Evolutionary conservation across 257 asterid genomes (phyloP).

Genomic region (Lycium barbarum): DNA sequence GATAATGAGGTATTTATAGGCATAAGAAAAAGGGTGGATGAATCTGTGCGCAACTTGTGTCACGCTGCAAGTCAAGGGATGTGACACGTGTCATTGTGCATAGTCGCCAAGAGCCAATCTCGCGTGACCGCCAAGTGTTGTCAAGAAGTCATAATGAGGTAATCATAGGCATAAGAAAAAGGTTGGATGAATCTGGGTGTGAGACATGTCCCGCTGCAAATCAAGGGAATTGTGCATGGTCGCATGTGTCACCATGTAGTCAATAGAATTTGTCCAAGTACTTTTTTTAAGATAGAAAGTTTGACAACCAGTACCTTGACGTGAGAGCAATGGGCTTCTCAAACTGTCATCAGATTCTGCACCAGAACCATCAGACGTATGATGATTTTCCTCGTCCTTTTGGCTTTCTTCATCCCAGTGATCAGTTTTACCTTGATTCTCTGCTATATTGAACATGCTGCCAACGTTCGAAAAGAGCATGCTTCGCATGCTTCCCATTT

Average conservation of each 20-base stretch:
- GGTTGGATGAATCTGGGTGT: no score
- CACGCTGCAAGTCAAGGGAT: background rate
- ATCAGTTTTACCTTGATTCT: slow-evolving; percentile 54
- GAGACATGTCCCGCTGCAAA: no score
- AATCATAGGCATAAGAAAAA: no score
- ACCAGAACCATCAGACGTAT: slow-evolving; percentile 58
- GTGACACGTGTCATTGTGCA: background rate
- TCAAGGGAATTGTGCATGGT: no score
- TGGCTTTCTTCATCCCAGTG: slow-evolving; percentile 86
- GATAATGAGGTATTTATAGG: background rate
- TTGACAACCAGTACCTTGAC: slow-evolving; percentile 37
- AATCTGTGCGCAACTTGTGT: background rate
- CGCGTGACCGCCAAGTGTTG: no score
- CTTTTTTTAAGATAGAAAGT: no score
- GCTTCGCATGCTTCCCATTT: slow-evolving; percentile 85
- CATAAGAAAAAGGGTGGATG: background rate
- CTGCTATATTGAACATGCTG: slow-evolving; percentile 78
- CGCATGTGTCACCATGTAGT: no score
- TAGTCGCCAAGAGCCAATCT: no score
- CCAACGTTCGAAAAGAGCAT: slow-evolving; percentile 78
- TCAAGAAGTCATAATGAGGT: no score
- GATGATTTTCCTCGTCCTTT: slow-evolving; percentile 49
- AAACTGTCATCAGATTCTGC: slow-evolving; percentile 73
- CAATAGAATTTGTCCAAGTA: no score
- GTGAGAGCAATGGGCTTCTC: slow-evolving; percentile 81